Evolutionary conservation across 2,329 filamentous ascomycete genomes (phyloP), one percentile per base, ranked within the genome.

Genomic region (Stemphylium lycopersici): DNA sequence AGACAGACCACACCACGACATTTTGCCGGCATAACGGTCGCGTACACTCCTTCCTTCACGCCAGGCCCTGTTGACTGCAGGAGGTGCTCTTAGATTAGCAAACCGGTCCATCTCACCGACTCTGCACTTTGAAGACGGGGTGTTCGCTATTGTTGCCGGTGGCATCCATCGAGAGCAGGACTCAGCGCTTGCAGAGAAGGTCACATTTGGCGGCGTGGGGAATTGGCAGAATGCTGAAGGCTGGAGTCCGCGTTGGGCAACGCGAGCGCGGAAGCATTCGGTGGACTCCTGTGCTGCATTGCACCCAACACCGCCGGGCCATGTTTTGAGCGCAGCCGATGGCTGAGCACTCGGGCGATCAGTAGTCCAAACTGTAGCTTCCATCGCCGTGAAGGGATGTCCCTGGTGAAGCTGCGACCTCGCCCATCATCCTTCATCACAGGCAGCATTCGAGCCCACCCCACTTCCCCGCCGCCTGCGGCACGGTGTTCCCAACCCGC

Each of bases 21-120:
- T 54, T 52, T 48, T 60, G 2, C 57, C 59, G 52, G 55, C 56
- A 52, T 22, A n/a, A 44, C 24, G 26, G 26, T 29, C 26, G 26
- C 26, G 5, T 29, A 5, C 7, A 29, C 26, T 11, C 26, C 26
- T 29, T 11, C 26, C 26, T 11, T 29, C 26, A 29, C 26, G 46
- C 50, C 43, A 58, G 12, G 44, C 50, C 48, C 56, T 49, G 52
- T 53, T 52, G 53, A 49, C 48, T 59, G 52, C 63, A 57, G 47
- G 52, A 37, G 36, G 8, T 32, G 24, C 39, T 55, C 58, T 61
- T 51, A 58, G 50, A 59, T 62, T 62, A 58, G 61, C 48, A 49
- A 39, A 36, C 6, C 39, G 4, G 5, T 12, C 36, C 38, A 42
- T 52, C 46, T 60, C 16, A 54, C 63, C 51, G 48, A 41, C 59